Percentiles rank a stretch among this genome's conserved stretches.
Evolutionary conservation across 768 basidiomycete species (phyloP).

Genomic region (Psilocybe sp.): DNA sequence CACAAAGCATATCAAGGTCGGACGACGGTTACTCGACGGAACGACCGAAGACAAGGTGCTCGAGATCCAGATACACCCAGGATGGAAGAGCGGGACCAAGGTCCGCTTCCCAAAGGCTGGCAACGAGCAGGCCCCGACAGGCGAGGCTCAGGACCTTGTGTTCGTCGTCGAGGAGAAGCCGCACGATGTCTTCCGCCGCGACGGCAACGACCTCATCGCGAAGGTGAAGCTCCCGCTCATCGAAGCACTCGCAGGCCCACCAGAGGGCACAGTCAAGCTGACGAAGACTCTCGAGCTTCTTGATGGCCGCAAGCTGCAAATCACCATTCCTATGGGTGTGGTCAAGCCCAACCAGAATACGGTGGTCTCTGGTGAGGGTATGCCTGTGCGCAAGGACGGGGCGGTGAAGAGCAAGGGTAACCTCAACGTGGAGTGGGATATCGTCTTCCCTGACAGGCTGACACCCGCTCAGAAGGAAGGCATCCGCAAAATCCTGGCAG

Average conservation of each 20-base stretch:
- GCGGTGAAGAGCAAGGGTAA: conserved; percentile 75
- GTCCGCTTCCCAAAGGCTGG: conserved; percentile 86
- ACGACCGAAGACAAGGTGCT: conserved; percentile 82
- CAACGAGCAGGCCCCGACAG: conserved; percentile 61
- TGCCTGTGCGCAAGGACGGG: conserved; percentile 87
- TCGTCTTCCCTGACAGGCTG: conserved; percentile 78
- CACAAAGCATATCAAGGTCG: conserved; percentile 86
- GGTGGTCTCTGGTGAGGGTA: conserved; percentile 73
- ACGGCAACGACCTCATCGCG: conserved; percentile 77
- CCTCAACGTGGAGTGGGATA: conserved; percentile 77
- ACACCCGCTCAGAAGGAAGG: conserved; percentile 80
- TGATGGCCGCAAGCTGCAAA: conserved; percentile 77
- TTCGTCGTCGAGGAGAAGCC: conserved; percentile 97
- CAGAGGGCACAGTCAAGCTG: conserved; percentile 27
- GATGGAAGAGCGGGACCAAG: conserved; percentile 97
- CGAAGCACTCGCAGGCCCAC: conserved; percentile 70
- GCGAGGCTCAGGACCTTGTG: conserved; percentile 86
- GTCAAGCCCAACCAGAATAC: conserved; percentile 79
- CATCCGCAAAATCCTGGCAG: conserved; percentile 58
- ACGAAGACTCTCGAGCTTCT: conserved; percentile 62
- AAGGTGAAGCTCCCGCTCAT: conserved; percentile 68
- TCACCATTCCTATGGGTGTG: conserved; percentile 61
- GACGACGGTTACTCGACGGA: conserved; percentile 69
- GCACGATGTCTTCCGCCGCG: conserved; percentile 70
- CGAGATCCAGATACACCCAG: conserved; percentile 77